These are phyloP conservation scores for Neonothopanus nambi DNA, from an alignment of 1,284 basidiomycete species.

Conservation along the genomic window DNA sequence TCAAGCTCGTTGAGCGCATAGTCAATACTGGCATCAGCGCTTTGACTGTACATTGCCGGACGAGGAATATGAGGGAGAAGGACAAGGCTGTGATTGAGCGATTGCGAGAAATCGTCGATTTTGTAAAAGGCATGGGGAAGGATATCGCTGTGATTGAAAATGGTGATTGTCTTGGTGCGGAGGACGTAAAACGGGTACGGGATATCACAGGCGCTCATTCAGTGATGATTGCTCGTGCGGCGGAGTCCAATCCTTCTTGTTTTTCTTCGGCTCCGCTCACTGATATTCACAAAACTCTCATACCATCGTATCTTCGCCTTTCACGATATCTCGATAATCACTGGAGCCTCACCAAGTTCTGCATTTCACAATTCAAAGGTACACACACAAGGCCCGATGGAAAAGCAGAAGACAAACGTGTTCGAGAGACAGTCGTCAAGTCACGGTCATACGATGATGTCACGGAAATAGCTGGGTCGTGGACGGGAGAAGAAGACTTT, in stretches of 20 bases:
- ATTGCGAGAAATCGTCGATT: conserved; percentile 83
- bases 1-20: conserved; percentile 85
- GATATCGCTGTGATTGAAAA: conserved; percentile 90
- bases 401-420: conserved; percentile 58
- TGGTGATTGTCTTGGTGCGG: conserved; percentile 85
- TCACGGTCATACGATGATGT: conserved; percentile 72
- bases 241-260: conserved; percentile 90
- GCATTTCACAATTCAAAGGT: conserved; percentile 78
- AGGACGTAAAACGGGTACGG: conserved; percentile 78
- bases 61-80: conserved; percentile 86
- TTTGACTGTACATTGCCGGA: conserved; percentile 95
- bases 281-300: conserved; percentile 71
- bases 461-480: conserved; percentile 53
- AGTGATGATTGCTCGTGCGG: conserved; percentile 94
- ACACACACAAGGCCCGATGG: conserved; percentile 47
- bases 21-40: conserved; percentile 86
- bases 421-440: conserved; percentile 56
- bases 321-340: conserved; percentile 75
- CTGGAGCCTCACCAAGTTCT: conserved; percentile 92
- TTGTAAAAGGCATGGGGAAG: conserved; percentile 67
- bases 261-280: conserved; percentile 72
- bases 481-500: conserved; percentile 66
- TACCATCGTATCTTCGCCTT: conserved; percentile 79
- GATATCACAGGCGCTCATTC: conserved; percentile 84
- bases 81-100: conserved; percentile 83